A percentile compares a stretch with the other conserved stretches of the same genome.
Evolutionary conservation across 345 rosid genomes (phyloP).

Genomic region (Geranium brycei): DNA sequence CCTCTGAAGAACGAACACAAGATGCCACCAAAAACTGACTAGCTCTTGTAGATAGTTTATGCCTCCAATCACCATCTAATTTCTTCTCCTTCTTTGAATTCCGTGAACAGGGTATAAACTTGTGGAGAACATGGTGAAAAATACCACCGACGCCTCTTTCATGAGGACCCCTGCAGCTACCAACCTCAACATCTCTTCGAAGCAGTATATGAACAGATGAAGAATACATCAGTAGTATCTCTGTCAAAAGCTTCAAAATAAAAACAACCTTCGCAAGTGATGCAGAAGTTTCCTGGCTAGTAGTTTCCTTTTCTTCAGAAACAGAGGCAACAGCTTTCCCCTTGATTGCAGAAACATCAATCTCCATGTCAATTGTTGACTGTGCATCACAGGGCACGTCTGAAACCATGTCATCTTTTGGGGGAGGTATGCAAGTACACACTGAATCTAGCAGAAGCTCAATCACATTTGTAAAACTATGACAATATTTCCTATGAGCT

Average conservation of each 20-base stretch:
- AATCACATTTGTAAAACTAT: conserved; percentile 63
- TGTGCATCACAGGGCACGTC: conserved; percentile 23
- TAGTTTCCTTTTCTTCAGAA: conserved; percentile 41
- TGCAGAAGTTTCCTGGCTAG: conserved; percentile 52
- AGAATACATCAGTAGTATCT: conserved; percentile 73
- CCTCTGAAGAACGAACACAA: conserved; percentile 83
- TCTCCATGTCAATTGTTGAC: conserved; percentile 66
- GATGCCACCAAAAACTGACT: conserved; percentile 80
- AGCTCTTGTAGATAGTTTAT: conserved; percentile 67
- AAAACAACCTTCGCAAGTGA: conserved; percentile 76
- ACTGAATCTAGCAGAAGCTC: conserved; percentile 79
- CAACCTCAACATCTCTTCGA: conserved; percentile 63
- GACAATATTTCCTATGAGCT: conserved; percentile 64
- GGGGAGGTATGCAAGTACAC: conserved; percentile 49
- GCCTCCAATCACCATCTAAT: conserved; percentile 77
- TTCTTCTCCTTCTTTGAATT: conserved; percentile 56
- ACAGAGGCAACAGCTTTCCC: conserved; percentile 65
- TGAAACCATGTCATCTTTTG: conserved; percentile 34
- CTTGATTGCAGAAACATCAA: conserved; percentile 62
- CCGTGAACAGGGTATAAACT: conserved; percentile 53
- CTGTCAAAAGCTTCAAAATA: conserved; percentile 78
- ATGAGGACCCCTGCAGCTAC: conserved; percentile 42
- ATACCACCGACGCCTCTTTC: conserved; percentile 53
- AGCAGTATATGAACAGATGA: conserved; percentile 72
- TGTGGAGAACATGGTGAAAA: conserved; percentile 69